Percentiles rank a stretch among this genome's conserved stretches.
Evolutionary conservation across 805 yeast species (phyloP).

Genomic region (Wickerhamiella vanderwaltii): DNA sequence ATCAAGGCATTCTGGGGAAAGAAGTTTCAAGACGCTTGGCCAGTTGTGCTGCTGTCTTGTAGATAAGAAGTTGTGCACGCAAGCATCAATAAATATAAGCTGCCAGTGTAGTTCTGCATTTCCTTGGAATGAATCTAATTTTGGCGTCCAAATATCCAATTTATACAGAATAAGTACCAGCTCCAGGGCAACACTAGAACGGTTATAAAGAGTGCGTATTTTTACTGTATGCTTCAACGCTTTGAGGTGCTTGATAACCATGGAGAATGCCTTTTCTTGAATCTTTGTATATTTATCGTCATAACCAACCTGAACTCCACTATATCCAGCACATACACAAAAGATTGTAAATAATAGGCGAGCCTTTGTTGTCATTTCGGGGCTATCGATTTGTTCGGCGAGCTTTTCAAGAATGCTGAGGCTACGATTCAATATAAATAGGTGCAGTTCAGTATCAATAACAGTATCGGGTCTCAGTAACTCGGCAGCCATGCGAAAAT

Average conservation of each 20-base stretch:
- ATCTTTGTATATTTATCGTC: background rate
- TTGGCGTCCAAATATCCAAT: background rate
- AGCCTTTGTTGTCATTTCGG: background rate
- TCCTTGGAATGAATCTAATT: background rate
- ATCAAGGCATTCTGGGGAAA: background rate
- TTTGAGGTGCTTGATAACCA: background rate
- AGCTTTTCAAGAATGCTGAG: background rate
- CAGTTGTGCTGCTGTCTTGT: background rate
- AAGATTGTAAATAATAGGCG: slow-evolving; percentile 3
- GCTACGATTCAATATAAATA: background rate
- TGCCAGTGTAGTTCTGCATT: slow-evolving; percentile 7
- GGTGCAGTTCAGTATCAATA: slow-evolving; percentile 1
- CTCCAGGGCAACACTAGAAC: background rate
- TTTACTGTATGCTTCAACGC: background rate
- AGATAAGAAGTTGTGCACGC: background rate
- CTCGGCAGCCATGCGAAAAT: slow-evolving; percentile 14
- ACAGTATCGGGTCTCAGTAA: slow-evolving; percentile 9
- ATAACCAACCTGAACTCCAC: background rate
- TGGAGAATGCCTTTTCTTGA: background rate
- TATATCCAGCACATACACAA: slow-evolving; percentile 1
- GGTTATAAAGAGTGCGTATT: background rate
- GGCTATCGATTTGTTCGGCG: background rate
- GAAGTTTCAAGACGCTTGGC: slow-evolving; percentile 1
- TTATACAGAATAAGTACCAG: background rate
- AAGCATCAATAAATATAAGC: slow-evolving; percentile 7